Conservation (phyloP, 148 eudicot genomes). For the Rhododendron vialii region DNA sequence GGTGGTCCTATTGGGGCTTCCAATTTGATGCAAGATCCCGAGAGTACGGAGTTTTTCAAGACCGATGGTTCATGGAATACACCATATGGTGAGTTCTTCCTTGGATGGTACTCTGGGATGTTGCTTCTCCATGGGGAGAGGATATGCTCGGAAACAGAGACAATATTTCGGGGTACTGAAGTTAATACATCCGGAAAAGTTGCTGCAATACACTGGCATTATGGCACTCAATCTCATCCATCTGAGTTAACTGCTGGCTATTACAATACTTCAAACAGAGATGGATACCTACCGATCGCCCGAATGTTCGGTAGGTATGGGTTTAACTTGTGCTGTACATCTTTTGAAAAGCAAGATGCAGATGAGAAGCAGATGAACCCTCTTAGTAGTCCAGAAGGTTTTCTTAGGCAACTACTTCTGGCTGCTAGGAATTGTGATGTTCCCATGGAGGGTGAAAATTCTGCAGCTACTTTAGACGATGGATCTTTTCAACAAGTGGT, state of each 20-base stretch:
- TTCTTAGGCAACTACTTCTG: slow-evolving; percentile 29
- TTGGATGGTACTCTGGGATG: slow-evolving; percentile 50
- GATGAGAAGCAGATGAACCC: slow-evolving; percentile 29
- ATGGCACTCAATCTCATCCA: slow-evolving; percentile 34
- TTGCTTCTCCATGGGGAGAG: slow-evolving; percentile 47
- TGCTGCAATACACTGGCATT: slow-evolving; percentile 47
- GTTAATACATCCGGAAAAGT: slow-evolving; percentile 39
- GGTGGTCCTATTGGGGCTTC: slow-evolving; percentile 38
- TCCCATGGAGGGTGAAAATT: slow-evolving; percentile 42
- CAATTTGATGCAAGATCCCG: slow-evolving; percentile 34
- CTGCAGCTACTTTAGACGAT: slow-evolving; percentile 24
- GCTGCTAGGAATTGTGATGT: slow-evolving; percentile 34
- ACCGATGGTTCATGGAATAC: slow-evolving; percentile 38
- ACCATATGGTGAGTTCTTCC: slow-evolving; percentile 46
- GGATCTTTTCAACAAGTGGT: slow-evolving; percentile 35
- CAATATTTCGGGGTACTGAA: slow-evolving; percentile 35
- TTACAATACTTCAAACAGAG: slow-evolving; percentile 31
- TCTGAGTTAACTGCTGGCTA: slow-evolving; percentile 50
- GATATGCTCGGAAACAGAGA: slow-evolving; percentile 34
- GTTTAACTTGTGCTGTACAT: slow-evolving; percentile 27
- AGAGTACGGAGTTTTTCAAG: slow-evolving; percentile 34
- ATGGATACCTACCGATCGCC: slow-evolving; percentile 40
- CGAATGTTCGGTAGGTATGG: slow-evolving; percentile 41
- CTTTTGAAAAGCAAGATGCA: slow-evolving; percentile 38
- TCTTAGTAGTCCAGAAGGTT: slow-evolving; percentile 38